A percentile compares a stretch with the other conserved stretches of the same genome.
These are phyloP conservation scores for Lagerstroemia speciosa DNA, from an alignment of 345 rosid genomes.

Conservation along the genomic window DNA sequence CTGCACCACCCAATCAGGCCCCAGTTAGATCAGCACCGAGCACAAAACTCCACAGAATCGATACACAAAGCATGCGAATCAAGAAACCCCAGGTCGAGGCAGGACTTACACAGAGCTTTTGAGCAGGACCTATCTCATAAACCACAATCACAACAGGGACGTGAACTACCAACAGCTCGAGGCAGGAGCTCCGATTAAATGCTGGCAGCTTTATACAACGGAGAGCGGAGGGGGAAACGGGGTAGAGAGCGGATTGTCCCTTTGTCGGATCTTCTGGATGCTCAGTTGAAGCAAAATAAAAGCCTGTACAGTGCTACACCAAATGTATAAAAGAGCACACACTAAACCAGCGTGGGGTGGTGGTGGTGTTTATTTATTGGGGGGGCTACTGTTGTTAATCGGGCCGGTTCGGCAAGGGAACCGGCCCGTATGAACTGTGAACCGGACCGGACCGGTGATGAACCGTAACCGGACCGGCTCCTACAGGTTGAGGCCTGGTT, in stretches of 20 bases:
- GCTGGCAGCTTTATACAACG: background rate
- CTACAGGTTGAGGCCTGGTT: no score
- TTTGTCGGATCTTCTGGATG: background rate
- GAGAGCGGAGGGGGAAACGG: no score
- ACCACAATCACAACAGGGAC: background rate
- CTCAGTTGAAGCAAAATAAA: background rate
- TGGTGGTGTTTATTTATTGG: no score
- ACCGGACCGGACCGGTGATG: no score
- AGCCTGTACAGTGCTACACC: no score
- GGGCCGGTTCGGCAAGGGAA: no score
- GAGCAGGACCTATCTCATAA: background rate
- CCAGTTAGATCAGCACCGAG: background rate
- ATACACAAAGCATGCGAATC: background rate
- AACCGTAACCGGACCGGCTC: no score
- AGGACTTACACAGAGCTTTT: background rate
- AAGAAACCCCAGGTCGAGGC: background rate
- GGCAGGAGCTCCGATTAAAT: background rate
- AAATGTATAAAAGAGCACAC: no score
- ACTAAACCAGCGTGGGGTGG: no score
- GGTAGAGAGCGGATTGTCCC: background rate
- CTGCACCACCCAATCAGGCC: constrained; percentile 8
- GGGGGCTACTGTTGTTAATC: no score
- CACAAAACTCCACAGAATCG: background rate
- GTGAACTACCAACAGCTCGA: background rate
- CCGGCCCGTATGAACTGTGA: no score